A percentile compares a stretch with the other conserved stretches of the same genome.
Evolutionary conservation across 2,329 filamentous ascomycete species (phyloP).

Genomic region (Bisporella sp.): DNA sequence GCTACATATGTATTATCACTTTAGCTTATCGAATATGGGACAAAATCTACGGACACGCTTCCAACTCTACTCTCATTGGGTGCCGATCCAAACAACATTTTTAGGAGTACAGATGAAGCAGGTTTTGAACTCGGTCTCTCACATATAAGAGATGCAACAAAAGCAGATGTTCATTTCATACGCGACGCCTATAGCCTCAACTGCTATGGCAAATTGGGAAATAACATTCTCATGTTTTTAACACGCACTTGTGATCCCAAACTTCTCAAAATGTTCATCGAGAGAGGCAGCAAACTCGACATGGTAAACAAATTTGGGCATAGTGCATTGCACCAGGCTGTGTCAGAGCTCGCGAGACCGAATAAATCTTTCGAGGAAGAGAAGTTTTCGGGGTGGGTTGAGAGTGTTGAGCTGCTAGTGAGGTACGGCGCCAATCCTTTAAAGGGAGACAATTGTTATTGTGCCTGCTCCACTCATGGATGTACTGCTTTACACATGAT

Average conservation of each 20-base stretch:
- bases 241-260: neutral
- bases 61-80: neutral
- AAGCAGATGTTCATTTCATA: neutral
- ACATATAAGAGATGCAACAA: neutral
- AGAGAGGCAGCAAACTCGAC: neutral
- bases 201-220: neutral
- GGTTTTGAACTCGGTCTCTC: neutral
- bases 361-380: neutral
- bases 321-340: neutral
- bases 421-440: neutral
- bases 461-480: neutral
- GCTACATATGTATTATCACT: neutral
- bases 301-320: neutral
- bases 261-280: neutral
- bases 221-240: neutral
- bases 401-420: neutral
- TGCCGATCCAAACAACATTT: neutral
- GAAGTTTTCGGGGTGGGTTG: neutral
- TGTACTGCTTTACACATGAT: constrained; percentile 1
- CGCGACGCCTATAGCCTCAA: neutral
- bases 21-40: neutral
- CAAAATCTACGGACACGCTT: neutral
- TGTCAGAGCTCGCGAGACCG: neutral
- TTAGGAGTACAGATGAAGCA: neutral
- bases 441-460: constrained; percentile 1